A percentile compares a stretch with the other conserved stretches of the same genome.
Evolutionary conservation across 2,329 filamentous ascomycete species (phyloP).

Genomic region (Plectosphaerella cucumerina): DNA sequence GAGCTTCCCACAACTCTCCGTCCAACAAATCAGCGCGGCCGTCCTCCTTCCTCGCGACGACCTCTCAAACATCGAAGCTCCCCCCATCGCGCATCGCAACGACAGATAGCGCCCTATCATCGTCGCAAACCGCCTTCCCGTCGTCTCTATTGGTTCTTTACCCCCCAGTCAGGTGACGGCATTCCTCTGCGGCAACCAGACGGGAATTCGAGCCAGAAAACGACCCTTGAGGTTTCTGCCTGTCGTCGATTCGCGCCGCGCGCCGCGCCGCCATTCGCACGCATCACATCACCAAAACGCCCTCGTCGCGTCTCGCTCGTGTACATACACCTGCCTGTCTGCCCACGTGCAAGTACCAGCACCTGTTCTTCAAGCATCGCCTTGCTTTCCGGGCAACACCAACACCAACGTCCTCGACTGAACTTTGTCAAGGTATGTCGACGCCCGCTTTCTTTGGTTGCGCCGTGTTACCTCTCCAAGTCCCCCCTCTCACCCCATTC

Average conservation of each 20-base stretch:
- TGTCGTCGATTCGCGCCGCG: conserved; percentile 8
- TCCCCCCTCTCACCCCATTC: conserved; percentile 10
- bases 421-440: conserved; percentile 4
- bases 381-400: too few species aligned
- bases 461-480: conserved; percentile 7
- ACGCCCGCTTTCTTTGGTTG: not conserved
- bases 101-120: conserved; percentile 45
- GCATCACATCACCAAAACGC: conserved; percentile 9
- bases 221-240: conserved; percentile 1
- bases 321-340: conserved; percentile 1
- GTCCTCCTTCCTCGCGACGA: conserved; percentile 20
- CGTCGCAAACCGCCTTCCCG: conserved; percentile 35
- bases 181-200: conserved; percentile 35
- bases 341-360: too few species aligned
- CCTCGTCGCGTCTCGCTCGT: conserved; percentile 26
- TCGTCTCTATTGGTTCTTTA: conserved; percentile 42
- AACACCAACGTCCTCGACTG: conserved; percentile 6
- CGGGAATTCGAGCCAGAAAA: not conserved
- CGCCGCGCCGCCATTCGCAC: not conserved
- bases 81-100: conserved; percentile 24
- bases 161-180: conserved; percentile 49
- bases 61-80: conserved; percentile 26
- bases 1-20: conserved; percentile 20
- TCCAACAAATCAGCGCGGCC: conserved; percentile 49
- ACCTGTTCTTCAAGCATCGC: too few species aligned